These are phyloP conservation scores for Metschnikowia anglica DNA, from an alignment of 805 yeast genomes.

Conservation along the genomic window DNA sequence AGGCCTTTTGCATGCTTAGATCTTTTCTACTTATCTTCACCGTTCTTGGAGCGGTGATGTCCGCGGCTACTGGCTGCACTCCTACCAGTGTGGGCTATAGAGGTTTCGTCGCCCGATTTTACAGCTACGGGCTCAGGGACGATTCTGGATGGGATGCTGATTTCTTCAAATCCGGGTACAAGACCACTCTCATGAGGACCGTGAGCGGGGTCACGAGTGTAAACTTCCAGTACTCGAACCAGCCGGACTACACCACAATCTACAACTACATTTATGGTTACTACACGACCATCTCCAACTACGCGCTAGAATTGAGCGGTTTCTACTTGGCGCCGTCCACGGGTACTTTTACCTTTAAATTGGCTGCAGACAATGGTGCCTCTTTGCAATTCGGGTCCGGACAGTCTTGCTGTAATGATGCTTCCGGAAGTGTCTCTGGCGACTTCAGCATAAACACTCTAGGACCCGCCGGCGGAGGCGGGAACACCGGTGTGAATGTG, in stretches of 20 bases:
- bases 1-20: not conserved
- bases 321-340: constrained; percentile 16
- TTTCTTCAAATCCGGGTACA: constrained; percentile 11
- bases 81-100: not conserved
- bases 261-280: constrained; percentile 10
- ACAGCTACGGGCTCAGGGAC: constrained; percentile 5
- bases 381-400: constrained; percentile 20
- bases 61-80: constrained; percentile 1
- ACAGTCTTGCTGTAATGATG: constrained; percentile 18
- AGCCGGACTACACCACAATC: not conserved
- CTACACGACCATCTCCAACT: constrained; percentile 12
- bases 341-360: constrained; percentile 16
- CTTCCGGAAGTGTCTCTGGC: constrained; percentile 17
- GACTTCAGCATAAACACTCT: constrained; percentile 14
- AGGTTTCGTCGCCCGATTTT: constrained; percentile 15
- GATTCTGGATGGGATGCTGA: constrained; percentile 10
- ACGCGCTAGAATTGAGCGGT: constrained; percentile 16
- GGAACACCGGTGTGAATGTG: constrained; percentile 8
- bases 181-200: constrained; percentile 2
- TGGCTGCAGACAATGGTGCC: constrained; percentile 21
- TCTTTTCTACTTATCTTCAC: not conserved
- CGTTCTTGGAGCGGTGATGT: not conserved
- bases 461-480: constrained; percentile 18
- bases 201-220: constrained; percentile 12
- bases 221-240: constrained; percentile 6